Percentiles rank a stretch among this genome's conserved stretches.
phyloP scores from a whole-genome alignment of 1,284 basidiomycete species.

The Fomitopsis betulina region DNA sequence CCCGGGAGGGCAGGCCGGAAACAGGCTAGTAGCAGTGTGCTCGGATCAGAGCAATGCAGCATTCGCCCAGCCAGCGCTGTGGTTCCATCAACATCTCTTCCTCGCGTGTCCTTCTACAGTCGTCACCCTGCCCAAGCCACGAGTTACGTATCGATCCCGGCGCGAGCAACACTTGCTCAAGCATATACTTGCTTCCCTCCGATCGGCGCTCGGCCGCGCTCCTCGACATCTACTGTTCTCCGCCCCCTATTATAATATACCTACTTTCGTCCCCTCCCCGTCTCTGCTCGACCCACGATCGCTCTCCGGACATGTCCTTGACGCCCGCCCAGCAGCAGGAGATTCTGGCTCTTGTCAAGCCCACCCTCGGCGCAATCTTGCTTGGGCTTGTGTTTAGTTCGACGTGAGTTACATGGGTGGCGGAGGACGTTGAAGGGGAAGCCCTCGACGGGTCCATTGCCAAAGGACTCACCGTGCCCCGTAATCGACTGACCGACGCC shows the following conservation, averaged over 20 bases:
- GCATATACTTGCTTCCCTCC: background rate
- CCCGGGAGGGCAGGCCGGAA: background rate
- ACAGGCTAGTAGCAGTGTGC: background rate
- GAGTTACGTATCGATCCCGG: background rate
- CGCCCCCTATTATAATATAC: background rate
- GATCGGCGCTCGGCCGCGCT: background rate
- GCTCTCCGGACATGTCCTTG: background rate
- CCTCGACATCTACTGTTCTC: background rate
- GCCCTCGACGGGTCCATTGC: too few species aligned
- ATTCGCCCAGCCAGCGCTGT: background rate
- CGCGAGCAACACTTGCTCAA: background rate
- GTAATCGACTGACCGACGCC: background rate
- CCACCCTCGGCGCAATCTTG: constrained; percentile 3
- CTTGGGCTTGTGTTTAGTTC: constrained; percentile 2
- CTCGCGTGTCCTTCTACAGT: background rate
- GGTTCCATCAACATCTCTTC: background rate
- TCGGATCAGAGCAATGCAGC: background rate
- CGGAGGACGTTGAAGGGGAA: too few species aligned
- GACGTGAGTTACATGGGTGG: too few species aligned
- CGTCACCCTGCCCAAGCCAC: background rate
- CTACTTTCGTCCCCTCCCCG: background rate
- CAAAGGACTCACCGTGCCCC: background rate
- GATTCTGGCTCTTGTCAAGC: background rate
- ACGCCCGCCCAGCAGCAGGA: background rate
- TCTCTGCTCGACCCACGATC: background rate